Evolutionary conservation across 805 yeast genomes (phyloP), one percentile per base, ranked within the genome.

Genomic region (Kazachstania kunashirensis): DNA sequence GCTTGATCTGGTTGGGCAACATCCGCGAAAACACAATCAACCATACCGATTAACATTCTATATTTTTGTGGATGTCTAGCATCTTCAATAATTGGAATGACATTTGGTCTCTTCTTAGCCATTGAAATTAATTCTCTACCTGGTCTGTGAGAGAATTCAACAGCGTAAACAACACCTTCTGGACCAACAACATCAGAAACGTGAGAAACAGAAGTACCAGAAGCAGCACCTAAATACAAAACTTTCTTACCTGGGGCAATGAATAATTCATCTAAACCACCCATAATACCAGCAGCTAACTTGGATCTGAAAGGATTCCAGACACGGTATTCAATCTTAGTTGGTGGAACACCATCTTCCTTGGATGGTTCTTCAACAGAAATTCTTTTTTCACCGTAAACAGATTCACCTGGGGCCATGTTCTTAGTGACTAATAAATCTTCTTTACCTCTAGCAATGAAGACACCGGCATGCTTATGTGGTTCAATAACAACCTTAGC

Each of bases 1-100:
- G 98, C 98, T 73, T 92, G 98, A 71, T 92, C 98, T 30, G 98
- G 98, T 73, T 92, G 98, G 50, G 98, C 98, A 63, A 92, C 98
- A 75, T 92, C 98, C 45, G 98, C 98, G 61, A 92, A 92, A 44
- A 92, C 97, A 62, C 78, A 84, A 67, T 92, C 98, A 49, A 92
- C 98, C 98, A 92, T 92, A 58, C 96, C 95, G 47, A 92, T 73
- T 56, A 92, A 76, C 98, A 92, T 92, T 74, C 98, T 81, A 80
- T 92, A 92, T 70, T 92, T 92, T 66, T 92, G 98, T 60, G 98
- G 98, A 71, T 92, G 98, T 75, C 98, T 88, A 47, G 98, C 98
- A 71, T 92, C 98, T 70, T 92, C 98, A 64, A 92, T 88, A 66
- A 92, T 92, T 58, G 98, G 98, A 51, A 92, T 85, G 41, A 92